Conservation (phyloP, 306 rosid genomes). For the Phaseolus lunatus region DNA sequence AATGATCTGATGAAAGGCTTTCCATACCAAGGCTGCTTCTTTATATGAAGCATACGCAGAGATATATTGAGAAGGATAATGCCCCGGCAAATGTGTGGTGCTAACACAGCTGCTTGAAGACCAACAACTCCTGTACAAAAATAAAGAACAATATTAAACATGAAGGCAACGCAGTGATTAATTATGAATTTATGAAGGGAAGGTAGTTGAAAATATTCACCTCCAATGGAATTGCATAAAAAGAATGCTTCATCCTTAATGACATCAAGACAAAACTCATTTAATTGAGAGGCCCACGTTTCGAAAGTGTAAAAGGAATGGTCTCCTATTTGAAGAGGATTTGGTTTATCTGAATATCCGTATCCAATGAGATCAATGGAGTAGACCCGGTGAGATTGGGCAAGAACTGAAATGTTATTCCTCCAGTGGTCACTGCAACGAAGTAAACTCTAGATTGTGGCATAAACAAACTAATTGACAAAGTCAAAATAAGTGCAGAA, state of each 20-base stretch:
- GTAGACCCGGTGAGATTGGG: conserved; percentile 78
- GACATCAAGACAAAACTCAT: conserved; percentile 79
- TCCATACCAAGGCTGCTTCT: conserved; percentile 96
- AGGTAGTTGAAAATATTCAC: conserved; percentile 48
- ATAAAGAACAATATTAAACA: conserved; percentile 1
- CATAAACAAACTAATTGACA: background rate
- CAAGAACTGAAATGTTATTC: conserved; percentile 79
- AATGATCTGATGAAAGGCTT: conserved; percentile 81
- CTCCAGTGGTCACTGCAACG: conserved; percentile 95
- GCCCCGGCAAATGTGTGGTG: conserved; percentile 79
- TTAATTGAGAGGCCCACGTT: conserved; percentile 92
- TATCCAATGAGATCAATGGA: conserved; percentile 95
- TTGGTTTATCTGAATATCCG: conserved; percentile 96
- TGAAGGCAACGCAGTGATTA: background rate
- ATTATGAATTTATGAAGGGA: background rate
- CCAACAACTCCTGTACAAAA: conserved; percentile 86
- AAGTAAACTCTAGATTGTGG: conserved; percentile 39
- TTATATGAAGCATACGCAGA: conserved; percentile 91
- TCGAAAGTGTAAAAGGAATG: conserved; percentile 79
- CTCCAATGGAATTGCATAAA: conserved; percentile 96
- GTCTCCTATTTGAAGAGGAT: conserved; percentile 71
- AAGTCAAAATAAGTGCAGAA: conserved; percentile 34
- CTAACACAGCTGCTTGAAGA: conserved; percentile 86
- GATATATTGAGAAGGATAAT: conserved; percentile 82
- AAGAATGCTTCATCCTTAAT: conserved; percentile 81